These are phyloP conservation scores for Hericium rajendrae DNA, from an alignment of 768 basidiomycete species.

Conservation along the genomic window DNA sequence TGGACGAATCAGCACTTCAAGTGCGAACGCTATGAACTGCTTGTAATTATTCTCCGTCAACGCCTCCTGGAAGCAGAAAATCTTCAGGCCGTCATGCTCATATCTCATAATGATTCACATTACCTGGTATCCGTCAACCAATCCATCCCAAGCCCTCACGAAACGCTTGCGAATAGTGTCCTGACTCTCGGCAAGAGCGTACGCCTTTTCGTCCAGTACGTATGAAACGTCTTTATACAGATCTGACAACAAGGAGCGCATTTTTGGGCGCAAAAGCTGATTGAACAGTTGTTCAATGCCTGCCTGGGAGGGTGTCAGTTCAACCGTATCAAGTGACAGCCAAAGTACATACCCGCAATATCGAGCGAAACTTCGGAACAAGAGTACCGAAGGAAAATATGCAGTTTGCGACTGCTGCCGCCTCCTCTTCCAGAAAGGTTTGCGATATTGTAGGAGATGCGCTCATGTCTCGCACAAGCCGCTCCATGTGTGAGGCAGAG, in stretches of 20 bases:
- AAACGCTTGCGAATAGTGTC: constrained; percentile 88
- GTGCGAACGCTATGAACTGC: constrained; percentile 71
- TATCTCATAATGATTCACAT: neutral
- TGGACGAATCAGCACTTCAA: constrained; percentile 85
- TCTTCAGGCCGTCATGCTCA: neutral
- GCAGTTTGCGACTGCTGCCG: constrained; percentile 35
- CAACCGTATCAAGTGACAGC: constrained; percentile 2
- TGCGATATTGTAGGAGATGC: constrained; percentile 48
- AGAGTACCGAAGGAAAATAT: constrained; percentile 44
- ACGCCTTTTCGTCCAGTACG: constrained; percentile 80
- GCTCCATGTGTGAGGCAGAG: constrained; percentile 82
- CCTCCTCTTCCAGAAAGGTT: constrained; percentile 55
- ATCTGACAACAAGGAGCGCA: constrained; percentile 77
- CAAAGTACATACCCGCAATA: constrained; percentile 49
- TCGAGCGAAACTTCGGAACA: constrained; percentile 56
- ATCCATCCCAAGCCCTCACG: constrained; percentile 74
- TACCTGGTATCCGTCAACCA: constrained; percentile 86
- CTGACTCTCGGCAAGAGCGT: constrained; percentile 73
- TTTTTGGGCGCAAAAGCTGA: constrained; percentile 79
- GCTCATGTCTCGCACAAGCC: constrained; percentile 58
- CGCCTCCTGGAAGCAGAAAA: constrained; percentile 43
- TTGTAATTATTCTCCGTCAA: constrained; percentile 88
- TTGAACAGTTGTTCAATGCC: constrained; percentile 95
- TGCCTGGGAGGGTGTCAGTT: constrained; percentile 33
- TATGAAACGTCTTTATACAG: constrained; percentile 89